phyloP scores from a whole-genome alignment of 176 grass and related monocot genomes.

The Triticum turgidum region DNA sequence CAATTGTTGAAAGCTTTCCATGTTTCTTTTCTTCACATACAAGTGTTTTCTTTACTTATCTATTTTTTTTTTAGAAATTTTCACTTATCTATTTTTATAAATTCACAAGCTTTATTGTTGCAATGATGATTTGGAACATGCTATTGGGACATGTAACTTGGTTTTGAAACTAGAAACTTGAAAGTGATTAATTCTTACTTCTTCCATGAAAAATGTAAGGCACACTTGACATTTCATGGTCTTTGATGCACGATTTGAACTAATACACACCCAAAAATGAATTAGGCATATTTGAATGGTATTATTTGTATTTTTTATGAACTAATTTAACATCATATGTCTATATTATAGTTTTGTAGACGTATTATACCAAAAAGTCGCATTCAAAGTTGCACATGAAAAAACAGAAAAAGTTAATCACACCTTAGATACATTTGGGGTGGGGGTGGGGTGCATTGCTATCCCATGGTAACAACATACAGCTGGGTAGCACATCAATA shows the following conservation, averaged over 20 bases:
- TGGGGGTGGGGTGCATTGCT: too few relatives aligned
- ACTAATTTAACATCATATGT: too few relatives aligned
- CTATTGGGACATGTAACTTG: not conserved
- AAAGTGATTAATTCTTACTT: not conserved
- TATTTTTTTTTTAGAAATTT: not conserved
- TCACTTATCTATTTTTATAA: not conserved
- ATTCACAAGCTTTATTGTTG: not conserved
- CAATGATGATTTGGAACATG: not conserved
- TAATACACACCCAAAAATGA: too few relatives aligned
- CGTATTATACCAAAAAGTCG: too few relatives aligned
- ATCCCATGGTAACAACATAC: not conserved
- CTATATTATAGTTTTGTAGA: too few relatives aligned
- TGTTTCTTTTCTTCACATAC: not conserved
- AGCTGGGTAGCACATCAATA: not conserved
- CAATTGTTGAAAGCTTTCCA: not conserved
- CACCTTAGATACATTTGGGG: too few relatives aligned
- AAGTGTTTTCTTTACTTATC: not conserved
- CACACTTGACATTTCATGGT: too few relatives aligned
- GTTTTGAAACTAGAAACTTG: not conserved
- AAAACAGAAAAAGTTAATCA: too few relatives aligned
- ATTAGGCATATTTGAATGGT: too few relatives aligned
- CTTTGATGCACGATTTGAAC: too few relatives aligned
- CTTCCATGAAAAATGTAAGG: not conserved
- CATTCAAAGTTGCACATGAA: too few relatives aligned
- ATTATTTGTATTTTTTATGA: too few relatives aligned